Conservation (phyloP, 805 yeast species). For the Ogataea ganodermae region DNA sequence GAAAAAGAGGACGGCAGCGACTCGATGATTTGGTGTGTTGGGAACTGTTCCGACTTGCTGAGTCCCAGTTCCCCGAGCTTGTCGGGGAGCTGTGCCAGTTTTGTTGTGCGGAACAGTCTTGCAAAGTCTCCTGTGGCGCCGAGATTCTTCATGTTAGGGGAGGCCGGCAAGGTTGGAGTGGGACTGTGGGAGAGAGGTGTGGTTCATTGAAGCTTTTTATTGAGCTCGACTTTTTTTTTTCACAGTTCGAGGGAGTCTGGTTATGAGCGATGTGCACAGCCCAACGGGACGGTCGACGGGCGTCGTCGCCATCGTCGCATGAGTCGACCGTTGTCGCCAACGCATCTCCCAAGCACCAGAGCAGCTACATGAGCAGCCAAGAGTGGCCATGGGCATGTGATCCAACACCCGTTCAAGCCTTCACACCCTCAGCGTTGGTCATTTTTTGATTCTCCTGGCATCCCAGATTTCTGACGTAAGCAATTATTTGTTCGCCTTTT, state of each 20-base stretch:
- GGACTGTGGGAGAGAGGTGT: not conserved
- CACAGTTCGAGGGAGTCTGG: not conserved
- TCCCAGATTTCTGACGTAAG: too few species aligned
- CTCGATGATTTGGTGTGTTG: conserved; percentile 73
- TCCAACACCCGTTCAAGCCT: too few species aligned
- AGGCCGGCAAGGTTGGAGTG: not conserved
- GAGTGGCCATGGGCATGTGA: too few species aligned
- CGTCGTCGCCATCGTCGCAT: not conserved
- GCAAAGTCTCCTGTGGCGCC: conserved; percentile 30
- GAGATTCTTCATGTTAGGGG: conserved; percentile 25
- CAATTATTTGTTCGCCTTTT: too few species aligned
- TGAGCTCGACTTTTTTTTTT: not conserved
- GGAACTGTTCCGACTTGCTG: conserved; percentile 38
- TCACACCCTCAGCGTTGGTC: too few species aligned
- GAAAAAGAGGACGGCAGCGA: conserved; percentile 64
- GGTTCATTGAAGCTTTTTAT: too few species aligned
- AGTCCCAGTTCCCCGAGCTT: conserved; percentile 29
- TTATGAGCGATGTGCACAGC: not conserved
- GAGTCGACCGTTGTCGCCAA: too few species aligned
- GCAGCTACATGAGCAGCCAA: too few species aligned
- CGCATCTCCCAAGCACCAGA: too few species aligned
- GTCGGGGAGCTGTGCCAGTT: conserved; percentile 37
- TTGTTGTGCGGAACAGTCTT: conserved; percentile 32
- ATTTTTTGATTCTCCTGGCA: too few species aligned
- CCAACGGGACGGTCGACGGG: not conserved